phyloP scores from a whole-genome alignment of 768 basidiomycete genomes.

The Leccinum fibrillosum region DNA sequence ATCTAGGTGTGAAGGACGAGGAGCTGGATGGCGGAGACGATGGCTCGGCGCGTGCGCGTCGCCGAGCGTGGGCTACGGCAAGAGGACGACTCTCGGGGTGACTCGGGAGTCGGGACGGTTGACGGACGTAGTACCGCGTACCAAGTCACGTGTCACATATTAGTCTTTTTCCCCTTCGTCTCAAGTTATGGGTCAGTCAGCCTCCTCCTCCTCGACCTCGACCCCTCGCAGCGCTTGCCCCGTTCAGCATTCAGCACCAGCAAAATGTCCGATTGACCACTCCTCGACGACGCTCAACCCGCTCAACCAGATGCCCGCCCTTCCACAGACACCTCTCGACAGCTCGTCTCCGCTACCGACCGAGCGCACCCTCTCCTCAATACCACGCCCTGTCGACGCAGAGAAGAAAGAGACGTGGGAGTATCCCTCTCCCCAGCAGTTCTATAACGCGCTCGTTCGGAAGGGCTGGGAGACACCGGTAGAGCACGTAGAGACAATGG shows the following conservation, averaged over 20 bases:
- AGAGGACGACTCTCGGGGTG: too few relatives aligned
- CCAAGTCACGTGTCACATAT: not conserved
- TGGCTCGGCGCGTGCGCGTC: too few relatives aligned
- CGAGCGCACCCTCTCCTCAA: constrained; percentile 75
- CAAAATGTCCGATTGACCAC: constrained; percentile 41
- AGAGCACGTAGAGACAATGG: constrained; percentile 95
- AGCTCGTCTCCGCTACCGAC: constrained; percentile 65
- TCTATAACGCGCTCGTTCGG: constrained; percentile 92
- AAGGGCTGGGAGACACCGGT: constrained; percentile 99
- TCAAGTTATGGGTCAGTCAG: constrained; percentile 18
- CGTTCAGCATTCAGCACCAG: constrained; percentile 41
- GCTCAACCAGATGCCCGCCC: constrained; percentile 84
- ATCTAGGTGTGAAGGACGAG: too few relatives aligned
- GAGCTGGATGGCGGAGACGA: too few relatives aligned
- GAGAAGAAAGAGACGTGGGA: constrained; percentile 61
- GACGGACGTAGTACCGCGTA: too few relatives aligned
- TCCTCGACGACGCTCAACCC: constrained; percentile 51
- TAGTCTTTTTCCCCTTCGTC: not conserved
- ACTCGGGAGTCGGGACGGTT: too few relatives aligned
- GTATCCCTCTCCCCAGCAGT: constrained; percentile 96
- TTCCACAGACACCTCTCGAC: constrained; percentile 61
- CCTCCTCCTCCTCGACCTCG: not conserved
- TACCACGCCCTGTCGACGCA: constrained; percentile 59
- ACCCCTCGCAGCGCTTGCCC: constrained; percentile 43
- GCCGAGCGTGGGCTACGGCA: too few relatives aligned